Evolutionary conservation across 768 basidiomycete genomes (phyloP), one percentile per base, ranked within the genome.

Genomic region (Termitomyces sp.): DNA sequence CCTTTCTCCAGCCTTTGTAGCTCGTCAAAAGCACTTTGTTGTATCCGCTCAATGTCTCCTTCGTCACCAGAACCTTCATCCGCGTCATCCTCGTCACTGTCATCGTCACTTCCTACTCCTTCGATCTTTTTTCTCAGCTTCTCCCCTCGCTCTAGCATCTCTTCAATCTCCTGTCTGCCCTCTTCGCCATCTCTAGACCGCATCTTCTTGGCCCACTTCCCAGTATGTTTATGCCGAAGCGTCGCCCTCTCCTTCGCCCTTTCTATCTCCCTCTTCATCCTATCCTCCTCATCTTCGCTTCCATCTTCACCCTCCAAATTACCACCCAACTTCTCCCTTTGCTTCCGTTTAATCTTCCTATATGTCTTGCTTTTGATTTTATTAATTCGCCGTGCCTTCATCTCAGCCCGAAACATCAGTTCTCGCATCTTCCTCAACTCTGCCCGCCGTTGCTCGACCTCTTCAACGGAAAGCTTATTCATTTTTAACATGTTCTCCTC

Each of bases 321-420:
- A 61, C 76, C 73, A 46, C 72, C 70, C 16, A 87, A 73, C 61
- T 84, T 85, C 58, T 87, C 89, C 48, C 81, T 81, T 67, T 89
- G 84, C 68, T 90, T 94, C 70, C 91, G 82, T 67, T 86, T 87
- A 49, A 98, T 78, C 63, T 89, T 88, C 31, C 95, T 81, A 69
- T 94, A 98, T 2, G 92, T 85, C 74, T 94, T 96, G 70, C 89
- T 93, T 78, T 98, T 98, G 74, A 99, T 99, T 76, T 95, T 98
- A 22, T 88, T 84, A 18, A 96, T 79, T 18, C 95, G 85, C 68
- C 90, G 90, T 18, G 94, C 91, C 70, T 96, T 95, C 37, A 84
- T 77, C 65, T 98, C 96, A 0, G 93, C 93, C 5, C 95, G 86
- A 75, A 96, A 97, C 78, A 94, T 88, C 42, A 98, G 80, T 65